phyloP scores from a whole-genome alignment of 129 eudicot species.

The Arctium lappa region DNA sequence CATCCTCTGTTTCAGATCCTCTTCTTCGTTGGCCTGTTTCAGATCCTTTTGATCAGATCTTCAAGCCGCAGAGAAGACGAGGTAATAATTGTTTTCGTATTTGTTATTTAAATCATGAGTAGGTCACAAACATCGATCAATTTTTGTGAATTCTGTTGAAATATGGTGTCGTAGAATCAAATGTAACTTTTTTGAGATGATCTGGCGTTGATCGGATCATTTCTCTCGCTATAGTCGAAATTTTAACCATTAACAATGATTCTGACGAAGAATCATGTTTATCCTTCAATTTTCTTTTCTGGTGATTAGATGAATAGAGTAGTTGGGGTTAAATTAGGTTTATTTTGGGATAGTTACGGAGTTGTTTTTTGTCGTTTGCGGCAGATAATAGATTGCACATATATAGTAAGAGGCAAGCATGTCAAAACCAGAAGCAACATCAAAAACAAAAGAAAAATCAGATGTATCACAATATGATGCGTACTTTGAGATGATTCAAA shows the following conservation, averaged over 20 bases:
- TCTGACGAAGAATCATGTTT: constrained; percentile 2
- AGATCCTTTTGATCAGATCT: constrained; percentile 18
- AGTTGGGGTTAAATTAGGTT: neutral
- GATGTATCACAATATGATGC: constrained; percentile 45
- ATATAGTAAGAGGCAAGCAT: constrained; percentile 16
- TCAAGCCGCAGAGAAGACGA: neutral
- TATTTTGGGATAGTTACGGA: neutral
- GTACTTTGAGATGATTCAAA: constrained; percentile 75
- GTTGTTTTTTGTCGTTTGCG: neutral
- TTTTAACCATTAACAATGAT: neutral
- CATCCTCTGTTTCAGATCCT: constrained; percentile 20
- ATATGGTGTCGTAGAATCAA: neutral
- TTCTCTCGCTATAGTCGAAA: neutral
- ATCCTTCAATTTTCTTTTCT: neutral
- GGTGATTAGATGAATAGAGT: constrained; percentile 3
- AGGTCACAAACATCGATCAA: neutral
- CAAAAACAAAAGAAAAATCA: constrained; percentile 6
- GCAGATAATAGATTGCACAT: constrained; percentile 10
- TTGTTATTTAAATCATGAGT: neutral
- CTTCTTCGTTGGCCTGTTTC: constrained; percentile 5
- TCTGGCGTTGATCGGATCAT: neutral
- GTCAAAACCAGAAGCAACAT: constrained; percentile 24
- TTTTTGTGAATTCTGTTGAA: constrained; percentile 4
- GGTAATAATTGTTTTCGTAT: constrained; percentile 15
- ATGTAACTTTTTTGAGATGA: neutral